Percentiles rank a stretch among this genome's conserved stretches.
Evolutionary conservation across 2,329 filamentous ascomycete species (phyloP).

Genomic region (Talaromyces albobiverticillius): DNA sequence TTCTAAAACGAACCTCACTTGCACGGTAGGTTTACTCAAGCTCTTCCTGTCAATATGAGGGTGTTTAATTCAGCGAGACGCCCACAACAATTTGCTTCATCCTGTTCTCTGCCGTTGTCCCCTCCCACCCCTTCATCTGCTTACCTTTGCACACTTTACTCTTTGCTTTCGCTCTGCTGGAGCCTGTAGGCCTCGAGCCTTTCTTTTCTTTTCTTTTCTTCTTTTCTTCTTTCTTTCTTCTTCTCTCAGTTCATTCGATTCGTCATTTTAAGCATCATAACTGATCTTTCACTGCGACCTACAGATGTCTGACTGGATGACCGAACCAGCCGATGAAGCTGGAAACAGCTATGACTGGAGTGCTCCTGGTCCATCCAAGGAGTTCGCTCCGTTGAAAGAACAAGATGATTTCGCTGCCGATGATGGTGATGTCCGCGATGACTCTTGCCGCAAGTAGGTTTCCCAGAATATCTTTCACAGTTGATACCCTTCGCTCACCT

Average conservation of each 20-base stretch:
- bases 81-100: too few species aligned
- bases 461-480: not conserved
- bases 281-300: not conserved
- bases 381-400: slow-evolving; percentile 8
- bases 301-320: slow-evolving; percentile 11
- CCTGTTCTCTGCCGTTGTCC: not conserved
- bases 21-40: too few species aligned
- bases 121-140: not conserved
- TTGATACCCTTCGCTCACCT: not conserved
- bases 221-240: not conserved
- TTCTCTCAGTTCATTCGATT: not conserved
- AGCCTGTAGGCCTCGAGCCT: too few species aligned
- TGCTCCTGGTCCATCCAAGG: slow-evolving; percentile 7
- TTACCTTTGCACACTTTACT: not conserved
- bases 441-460: slow-evolving; percentile 37
- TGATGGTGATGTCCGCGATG: slow-evolving; percentile 17
- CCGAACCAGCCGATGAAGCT: not conserved
- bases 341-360: slow-evolving; percentile 1
- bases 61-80: too few species aligned
- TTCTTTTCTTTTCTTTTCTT: not conserved
- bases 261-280: not conserved
- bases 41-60: too few species aligned
- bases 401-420: slow-evolving; percentile 6
- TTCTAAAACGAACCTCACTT: too few species aligned
- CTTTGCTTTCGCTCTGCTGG: too few species aligned